A percentile compares a stretch with the other conserved stretches of the same genome.
These are phyloP conservation scores for Solanum lycopersicoides DNA, from an alignment of 257 asterid genomes.

Conservation along the genomic window DNA sequence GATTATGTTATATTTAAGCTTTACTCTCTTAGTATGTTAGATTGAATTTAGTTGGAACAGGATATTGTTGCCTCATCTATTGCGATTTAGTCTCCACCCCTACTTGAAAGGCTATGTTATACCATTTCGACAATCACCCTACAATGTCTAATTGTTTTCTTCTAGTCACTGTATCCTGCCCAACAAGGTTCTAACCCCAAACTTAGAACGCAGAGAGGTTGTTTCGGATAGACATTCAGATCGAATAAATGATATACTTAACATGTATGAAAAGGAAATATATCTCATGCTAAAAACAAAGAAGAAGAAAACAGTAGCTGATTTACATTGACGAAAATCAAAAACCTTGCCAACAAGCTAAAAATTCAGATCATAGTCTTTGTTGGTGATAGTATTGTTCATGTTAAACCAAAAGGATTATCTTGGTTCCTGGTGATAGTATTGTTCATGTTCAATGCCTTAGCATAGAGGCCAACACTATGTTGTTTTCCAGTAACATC, in stretches of 20 bases:
- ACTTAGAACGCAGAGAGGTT: not conserved
- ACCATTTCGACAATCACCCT: too few relatives aligned
- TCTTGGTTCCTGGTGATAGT: not conserved
- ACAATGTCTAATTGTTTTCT: too few relatives aligned
- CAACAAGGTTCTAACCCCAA: too few relatives aligned
- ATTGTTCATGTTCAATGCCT: not conserved
- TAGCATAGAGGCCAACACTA: constrained; percentile 6
- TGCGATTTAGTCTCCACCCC: too few relatives aligned
- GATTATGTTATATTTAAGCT: too few relatives aligned
- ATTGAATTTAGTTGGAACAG: too few relatives aligned
- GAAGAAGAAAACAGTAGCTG: not conserved
- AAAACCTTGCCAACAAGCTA: not conserved
- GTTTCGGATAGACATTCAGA: not conserved
- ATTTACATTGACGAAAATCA: not conserved
- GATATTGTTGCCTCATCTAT: too few relatives aligned
- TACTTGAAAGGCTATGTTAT: too few relatives aligned
- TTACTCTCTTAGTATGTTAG: too few relatives aligned
- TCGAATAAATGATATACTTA: not conserved
- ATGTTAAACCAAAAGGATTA: not conserved
- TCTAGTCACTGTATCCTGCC: too few relatives aligned
- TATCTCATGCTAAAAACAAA: not conserved
- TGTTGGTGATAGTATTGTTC: too few relatives aligned
- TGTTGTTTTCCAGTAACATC: constrained; percentile 19
- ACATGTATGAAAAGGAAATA: not conserved
- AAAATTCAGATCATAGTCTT: not conserved